These are phyloP conservation scores for Pleurotus giganteus DNA, from an alignment of 768 basidiomycete genomes.

Conservation along the genomic window DNA sequence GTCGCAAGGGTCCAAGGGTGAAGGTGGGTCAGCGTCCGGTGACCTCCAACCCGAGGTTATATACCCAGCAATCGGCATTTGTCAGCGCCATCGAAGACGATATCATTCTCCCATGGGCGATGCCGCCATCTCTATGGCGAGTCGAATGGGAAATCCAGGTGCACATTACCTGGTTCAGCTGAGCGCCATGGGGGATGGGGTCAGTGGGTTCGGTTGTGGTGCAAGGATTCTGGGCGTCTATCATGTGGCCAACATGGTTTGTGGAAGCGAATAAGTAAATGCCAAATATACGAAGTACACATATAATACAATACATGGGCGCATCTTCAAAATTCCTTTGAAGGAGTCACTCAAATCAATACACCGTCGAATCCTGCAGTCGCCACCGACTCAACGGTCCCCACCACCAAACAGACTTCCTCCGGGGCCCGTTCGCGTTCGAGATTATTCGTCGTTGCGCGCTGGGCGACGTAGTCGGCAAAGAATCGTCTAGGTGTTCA, in stretches of 20 bases:
- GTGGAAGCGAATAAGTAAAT: no score
- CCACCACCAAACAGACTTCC: constrained; percentile 73
- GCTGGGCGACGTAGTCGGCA: neutral
- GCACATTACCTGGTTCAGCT: no score
- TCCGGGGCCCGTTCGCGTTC: constrained; percentile 1
- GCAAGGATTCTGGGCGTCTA: no score
- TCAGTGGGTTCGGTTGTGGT: no score
- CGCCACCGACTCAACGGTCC: constrained; percentile 74
- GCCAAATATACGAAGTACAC: no score
- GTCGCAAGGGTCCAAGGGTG: neutral
- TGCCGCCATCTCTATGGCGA: no score
- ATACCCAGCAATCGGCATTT: neutral
- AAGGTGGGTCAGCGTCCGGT: neutral
- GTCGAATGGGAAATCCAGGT: no score
- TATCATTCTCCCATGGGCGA: neutral
- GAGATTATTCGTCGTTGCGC: neutral
- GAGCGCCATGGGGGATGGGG: no score
- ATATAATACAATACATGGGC: no score
- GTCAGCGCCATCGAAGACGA: neutral
- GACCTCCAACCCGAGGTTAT: neutral
- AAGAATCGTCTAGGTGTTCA: constrained; percentile 15
- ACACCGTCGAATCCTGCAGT: constrained; percentile 73
- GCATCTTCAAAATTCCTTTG: no score
- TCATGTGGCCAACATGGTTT: no score
- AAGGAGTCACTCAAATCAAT: no score